phyloP scores from a whole-genome alignment of 1,284 basidiomycete genomes.

The Microbotryum scabiosae region DNA sequence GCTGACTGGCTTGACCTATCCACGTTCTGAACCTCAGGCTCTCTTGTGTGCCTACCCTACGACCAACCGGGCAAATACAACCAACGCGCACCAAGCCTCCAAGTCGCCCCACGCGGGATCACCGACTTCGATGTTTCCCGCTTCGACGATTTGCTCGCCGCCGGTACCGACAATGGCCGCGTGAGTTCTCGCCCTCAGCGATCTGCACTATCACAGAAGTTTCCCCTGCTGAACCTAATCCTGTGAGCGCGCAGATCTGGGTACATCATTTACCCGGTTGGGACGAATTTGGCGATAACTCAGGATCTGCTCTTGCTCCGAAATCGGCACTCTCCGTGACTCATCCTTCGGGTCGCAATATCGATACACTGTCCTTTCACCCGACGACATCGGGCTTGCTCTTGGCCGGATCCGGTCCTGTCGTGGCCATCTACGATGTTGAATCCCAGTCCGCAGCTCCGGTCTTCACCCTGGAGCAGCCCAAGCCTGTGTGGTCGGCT shows the following conservation, averaged over 20 bases:
- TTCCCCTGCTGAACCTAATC: not conserved
- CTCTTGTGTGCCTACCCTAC: constrained; percentile 29
- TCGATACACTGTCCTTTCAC: constrained; percentile 40
- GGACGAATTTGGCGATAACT: too few relatives aligned
- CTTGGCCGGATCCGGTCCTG: constrained; percentile 30
- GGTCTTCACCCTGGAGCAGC: constrained; percentile 29
- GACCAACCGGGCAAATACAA: constrained; percentile 31
- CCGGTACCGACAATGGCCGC: constrained; percentile 26
- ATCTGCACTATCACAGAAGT: not conserved
- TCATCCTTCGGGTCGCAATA: constrained; percentile 15
- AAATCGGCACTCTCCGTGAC: not conserved
- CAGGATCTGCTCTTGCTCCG: not conserved
- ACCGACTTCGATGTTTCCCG: constrained; percentile 29
- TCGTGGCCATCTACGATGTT: constrained; percentile 39
- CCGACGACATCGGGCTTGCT: constrained; percentile 41
- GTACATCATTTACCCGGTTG: constrained; percentile 12
- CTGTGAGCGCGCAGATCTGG: not conserved
- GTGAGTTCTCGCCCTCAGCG: constrained; percentile 3
- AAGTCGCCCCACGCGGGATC: constrained; percentile 22
- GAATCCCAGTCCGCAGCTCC: constrained; percentile 14
- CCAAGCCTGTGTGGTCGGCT: constrained; percentile 38
- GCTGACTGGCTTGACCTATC: not conserved
- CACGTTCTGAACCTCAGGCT: constrained; percentile 17
- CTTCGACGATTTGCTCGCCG: constrained; percentile 30
- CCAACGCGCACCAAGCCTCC: constrained; percentile 16